Evolutionary conservation across 2,329 filamentous ascomycete species (phyloP).

Genomic region (Cytospora chrysosperma): DNA sequence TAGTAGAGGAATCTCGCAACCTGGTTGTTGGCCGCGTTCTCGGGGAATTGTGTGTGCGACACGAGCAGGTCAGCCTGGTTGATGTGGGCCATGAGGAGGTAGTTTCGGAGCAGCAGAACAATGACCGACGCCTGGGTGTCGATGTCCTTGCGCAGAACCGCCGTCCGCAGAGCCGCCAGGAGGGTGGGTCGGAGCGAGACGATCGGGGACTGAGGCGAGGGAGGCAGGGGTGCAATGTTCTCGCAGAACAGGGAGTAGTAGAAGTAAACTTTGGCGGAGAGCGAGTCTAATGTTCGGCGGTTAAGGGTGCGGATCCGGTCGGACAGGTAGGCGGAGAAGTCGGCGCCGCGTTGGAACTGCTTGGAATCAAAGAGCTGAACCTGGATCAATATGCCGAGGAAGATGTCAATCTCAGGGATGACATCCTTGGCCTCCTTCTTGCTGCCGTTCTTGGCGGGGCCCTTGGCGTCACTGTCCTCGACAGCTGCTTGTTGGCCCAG

Average conservation of each 20-base stretch:
- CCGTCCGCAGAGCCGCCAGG: conserved; percentile 84
- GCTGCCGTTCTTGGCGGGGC: conserved; percentile 50
- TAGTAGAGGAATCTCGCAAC: conserved; percentile 98
- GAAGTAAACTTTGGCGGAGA: conserved; percentile 95
- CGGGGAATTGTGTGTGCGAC: conserved; percentile 91
- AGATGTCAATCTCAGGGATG: conserved; percentile 84
- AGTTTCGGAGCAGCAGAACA: conserved; percentile 91
- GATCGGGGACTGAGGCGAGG: conserved; percentile 83
- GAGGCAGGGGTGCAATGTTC: conserved; percentile 81
- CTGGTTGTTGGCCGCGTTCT: conserved; percentile 95
- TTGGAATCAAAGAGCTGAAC: conserved; percentile 87
- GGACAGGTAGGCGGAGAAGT: conserved; percentile 81
- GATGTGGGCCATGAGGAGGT: conserved; percentile 94
- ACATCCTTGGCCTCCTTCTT: conserved; percentile 69
- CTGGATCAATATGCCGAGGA: conserved; percentile 81
- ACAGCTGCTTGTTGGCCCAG: conserved; percentile 66
- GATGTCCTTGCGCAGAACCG: conserved; percentile 94
- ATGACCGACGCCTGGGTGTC: conserved; percentile 98
- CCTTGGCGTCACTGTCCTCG: conserved; percentile 62
- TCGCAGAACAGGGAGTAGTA: conserved; percentile 97
- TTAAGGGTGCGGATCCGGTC: conserved; percentile 87
- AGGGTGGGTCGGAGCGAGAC: conserved; percentile 84
- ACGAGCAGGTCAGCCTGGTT: conserved; percentile 94
- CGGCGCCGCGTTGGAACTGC: conserved; percentile 73
- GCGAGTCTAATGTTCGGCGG: conserved; percentile 87